These are phyloP conservation scores for Trypanosoma melophagium DNA, from an alignment of 208 protist genomes.

Conservation along the genomic window DNA sequence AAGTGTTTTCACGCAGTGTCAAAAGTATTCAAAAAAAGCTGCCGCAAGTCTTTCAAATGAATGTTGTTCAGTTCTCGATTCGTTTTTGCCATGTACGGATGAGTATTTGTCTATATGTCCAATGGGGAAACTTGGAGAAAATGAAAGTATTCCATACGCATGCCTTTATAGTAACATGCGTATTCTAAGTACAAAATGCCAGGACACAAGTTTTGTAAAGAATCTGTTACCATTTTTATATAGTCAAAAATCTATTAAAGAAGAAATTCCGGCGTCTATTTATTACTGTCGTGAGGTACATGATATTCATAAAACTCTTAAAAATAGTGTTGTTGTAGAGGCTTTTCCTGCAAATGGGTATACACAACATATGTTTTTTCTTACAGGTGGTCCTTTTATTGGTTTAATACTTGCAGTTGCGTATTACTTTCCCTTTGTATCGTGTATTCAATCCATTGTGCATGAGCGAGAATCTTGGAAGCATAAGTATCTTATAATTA, in stretches of 20 bases:
- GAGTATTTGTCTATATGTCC: conserved; percentile 24
- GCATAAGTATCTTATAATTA: conserved; percentile 34
- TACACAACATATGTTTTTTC: conserved; percentile 18
- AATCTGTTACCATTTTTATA: conserved; percentile 17
- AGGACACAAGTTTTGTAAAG: conserved; percentile 13
- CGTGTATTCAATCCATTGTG: conserved; percentile 24
- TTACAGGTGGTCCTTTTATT: conserved; percentile 13
- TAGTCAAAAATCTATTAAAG: conserved; percentile 4
- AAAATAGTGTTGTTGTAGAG: conserved; percentile 14
- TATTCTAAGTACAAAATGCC: conserved; percentile 18
- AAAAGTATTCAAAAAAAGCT: background rate
- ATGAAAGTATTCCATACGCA: conserved; percentile 15
- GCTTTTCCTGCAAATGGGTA: conserved; percentile 30
- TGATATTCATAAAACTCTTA: conserved; percentile 22
- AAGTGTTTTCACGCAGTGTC: background rate
- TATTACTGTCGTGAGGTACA: conserved; percentile 24
- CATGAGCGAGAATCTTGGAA: conserved; percentile 26
- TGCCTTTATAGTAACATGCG: conserved; percentile 16
- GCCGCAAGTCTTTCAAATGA: background rate
- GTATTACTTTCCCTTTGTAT: conserved; percentile 34
- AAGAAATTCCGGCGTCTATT: conserved; percentile 8
- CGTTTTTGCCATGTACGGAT: conserved; percentile 14
- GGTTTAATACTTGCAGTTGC: conserved; percentile 27
- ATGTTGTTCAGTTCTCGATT: conserved; percentile 7
- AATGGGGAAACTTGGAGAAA: background rate